These are phyloP conservation scores for Micractinium conductrix DNA, from an alignment of 139 green algal species.

Conservation along the genomic window DNA sequence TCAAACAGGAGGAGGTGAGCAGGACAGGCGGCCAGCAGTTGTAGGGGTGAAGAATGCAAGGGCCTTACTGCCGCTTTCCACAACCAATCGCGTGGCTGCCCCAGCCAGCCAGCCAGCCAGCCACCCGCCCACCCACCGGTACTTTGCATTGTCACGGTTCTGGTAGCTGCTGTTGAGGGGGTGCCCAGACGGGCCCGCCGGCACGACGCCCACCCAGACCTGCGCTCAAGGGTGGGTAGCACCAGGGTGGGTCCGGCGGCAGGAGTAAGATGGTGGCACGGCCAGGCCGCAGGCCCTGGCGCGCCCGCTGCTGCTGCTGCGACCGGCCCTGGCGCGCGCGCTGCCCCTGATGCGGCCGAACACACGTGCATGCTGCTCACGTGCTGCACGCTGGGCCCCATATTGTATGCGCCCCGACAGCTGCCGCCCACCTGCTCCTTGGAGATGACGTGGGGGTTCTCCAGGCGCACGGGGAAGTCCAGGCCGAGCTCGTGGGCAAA, in stretches of 20 bases:
- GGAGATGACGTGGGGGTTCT: constrained; percentile 96
- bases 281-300: too few species aligned
- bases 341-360: too few species aligned
- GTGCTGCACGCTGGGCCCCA: background rate
- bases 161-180: constrained; percentile 89
- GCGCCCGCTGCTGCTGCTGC: too few species aligned
- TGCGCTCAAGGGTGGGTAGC: constrained; percentile 40
- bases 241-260: background rate
- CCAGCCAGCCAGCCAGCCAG: too few species aligned
- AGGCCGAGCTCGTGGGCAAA: constrained; percentile 92
- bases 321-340: too few species aligned
- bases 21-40: too few species aligned
- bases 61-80: background rate
- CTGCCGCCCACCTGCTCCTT: background rate
- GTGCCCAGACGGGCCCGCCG: constrained; percentile 73
- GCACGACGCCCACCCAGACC: constrained; percentile 90
- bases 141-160: constrained; percentile 64
- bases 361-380: too few species aligned
- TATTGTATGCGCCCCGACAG: background rate
- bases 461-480: constrained; percentile 86
- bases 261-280: too few species aligned
- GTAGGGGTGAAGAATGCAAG: background rate
- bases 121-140: constrained; percentile 60
- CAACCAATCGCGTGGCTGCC: background rate
- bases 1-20: background rate